Evolutionary conservation across 257 asterid species (phyloP).

Genomic region (Scutellaria barbata): DNA sequence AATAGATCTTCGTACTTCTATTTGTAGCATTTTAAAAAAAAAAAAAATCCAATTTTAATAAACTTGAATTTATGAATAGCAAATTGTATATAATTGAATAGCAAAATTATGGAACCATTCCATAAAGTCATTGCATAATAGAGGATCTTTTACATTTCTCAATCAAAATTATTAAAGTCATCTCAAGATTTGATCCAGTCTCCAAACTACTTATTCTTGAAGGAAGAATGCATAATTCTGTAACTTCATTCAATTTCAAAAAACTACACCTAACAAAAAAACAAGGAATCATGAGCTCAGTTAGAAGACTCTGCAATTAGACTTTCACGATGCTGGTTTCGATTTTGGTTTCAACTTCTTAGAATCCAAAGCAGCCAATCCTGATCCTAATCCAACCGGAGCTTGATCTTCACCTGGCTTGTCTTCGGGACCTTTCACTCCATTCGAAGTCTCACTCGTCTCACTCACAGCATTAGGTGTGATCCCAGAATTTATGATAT

Average conservation of each 20-base stretch:
- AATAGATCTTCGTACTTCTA: no score
- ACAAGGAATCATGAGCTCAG: constrained; percentile 1
- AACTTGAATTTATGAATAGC: no score
- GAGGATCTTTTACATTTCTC: no score
- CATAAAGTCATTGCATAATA: no score
- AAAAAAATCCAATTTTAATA: no score
- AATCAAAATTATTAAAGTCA: no score
- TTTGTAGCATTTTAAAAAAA: no score
- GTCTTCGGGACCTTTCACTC: constrained; percentile 37
- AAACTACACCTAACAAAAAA: constrained; percentile 34
- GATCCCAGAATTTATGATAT: constrained; percentile 55
- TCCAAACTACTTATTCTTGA: neutral
- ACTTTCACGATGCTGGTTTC: constrained; percentile 51
- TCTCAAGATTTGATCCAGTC: neutral
- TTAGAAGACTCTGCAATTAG: neutral
- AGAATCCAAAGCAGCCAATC: constrained; percentile 62
- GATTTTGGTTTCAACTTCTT: constrained; percentile 72
- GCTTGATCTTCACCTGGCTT: constrained; percentile 49
- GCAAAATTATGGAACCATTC: no score
- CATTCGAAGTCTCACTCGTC: constrained; percentile 38
- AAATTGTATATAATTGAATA: no score
- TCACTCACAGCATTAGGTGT: constrained; percentile 37
- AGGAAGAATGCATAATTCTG: constrained; percentile 23
- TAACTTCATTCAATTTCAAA: neutral
- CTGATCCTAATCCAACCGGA: constrained; percentile 81